phyloP scores from a whole-genome alignment of 805 yeast species.

The Nakazawaea pomicola region DNA sequence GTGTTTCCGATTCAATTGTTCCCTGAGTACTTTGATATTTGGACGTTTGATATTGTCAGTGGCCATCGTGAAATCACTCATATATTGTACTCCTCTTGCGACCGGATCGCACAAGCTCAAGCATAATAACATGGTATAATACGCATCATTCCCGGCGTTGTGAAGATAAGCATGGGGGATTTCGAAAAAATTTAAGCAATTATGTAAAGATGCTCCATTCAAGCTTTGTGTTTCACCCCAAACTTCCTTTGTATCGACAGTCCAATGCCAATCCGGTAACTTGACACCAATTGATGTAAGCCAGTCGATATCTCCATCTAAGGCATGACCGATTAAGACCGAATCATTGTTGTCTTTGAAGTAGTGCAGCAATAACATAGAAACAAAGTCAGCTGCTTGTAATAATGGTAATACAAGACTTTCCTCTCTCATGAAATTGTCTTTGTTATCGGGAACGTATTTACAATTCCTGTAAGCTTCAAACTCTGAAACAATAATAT shows the following conservation, averaged over 20 bases:
- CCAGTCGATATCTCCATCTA: conserved; percentile 55
- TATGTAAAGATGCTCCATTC: conserved; percentile 39
- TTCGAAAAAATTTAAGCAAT: conserved; percentile 37
- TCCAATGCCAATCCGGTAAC: conserved; percentile 30
- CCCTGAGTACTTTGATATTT: too few relatives aligned
- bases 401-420: conserved; percentile 34
- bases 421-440: conserved; percentile 46
- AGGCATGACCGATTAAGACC: conserved; percentile 56
- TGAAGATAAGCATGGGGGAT: conserved; percentile 59
- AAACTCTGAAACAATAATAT: conserved; percentile 41
- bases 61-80: too few relatives aligned
- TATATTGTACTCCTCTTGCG: conserved; percentile 21
- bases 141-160: conserved; percentile 71
- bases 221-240: conserved; percentile 36
- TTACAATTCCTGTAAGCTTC: conserved; percentile 38
- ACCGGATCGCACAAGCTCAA: conserved; percentile 47
- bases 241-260: conserved; percentile 45
- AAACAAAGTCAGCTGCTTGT: conserved; percentile 34
- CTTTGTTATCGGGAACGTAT: conserved; percentile 50
- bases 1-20: background rate
- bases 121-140: conserved; percentile 49
- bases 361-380: conserved; percentile 38
- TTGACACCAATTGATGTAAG: conserved; percentile 39
- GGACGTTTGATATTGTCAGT: too few relatives aligned
- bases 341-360: conserved; percentile 27